Evolutionary conservation across 2,329 filamentous ascomycete genomes (phyloP).

Genomic region (Claviceps maximensis): DNA sequence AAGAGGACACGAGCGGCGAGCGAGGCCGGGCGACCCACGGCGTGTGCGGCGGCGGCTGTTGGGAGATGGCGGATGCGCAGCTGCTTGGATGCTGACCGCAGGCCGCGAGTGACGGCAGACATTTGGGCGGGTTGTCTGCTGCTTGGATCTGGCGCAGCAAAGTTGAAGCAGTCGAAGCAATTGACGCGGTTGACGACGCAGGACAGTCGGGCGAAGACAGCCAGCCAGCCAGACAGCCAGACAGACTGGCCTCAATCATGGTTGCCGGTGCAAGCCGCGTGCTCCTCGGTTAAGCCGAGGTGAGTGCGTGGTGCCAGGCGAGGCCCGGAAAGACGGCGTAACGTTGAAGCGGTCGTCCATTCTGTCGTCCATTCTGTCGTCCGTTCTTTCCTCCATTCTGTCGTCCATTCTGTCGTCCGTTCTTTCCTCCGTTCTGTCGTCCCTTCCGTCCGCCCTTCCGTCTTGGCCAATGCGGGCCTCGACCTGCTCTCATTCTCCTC

Average conservation of each 20-base stretch:
- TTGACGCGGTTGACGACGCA: too few species aligned
- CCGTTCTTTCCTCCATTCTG: too few species aligned
- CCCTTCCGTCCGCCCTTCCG: too few species aligned
- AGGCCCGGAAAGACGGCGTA: neutral
- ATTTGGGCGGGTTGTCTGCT: slow-evolving; percentile 12
- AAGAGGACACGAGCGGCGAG: slow-evolving; percentile 17
- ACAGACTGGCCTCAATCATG: neutral
- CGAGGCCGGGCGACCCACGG: slow-evolving; percentile 12
- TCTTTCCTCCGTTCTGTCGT: too few species aligned
- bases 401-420: too few species aligned
- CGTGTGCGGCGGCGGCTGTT: neutral
- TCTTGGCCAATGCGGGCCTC: too few species aligned
- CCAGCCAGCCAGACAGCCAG: too few species aligned
- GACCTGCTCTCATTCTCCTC: too few species aligned
- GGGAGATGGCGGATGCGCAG: slow-evolving; percentile 30
- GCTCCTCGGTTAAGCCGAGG: slow-evolving; percentile 1
- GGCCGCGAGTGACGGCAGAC: slow-evolving; percentile 41
- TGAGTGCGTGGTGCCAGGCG: neutral
- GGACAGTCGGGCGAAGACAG: too few species aligned
- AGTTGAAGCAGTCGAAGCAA: neutral
- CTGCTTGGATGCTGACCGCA: slow-evolving; percentile 41
- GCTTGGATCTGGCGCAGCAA: neutral
- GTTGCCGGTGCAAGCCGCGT: slow-evolving; percentile 9
- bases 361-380: too few species aligned
- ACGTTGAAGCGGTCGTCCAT: neutral